Base-by-base conservation (phyloP, 2,329 filamentous ascomycete genomes). In the Mycosphaerella arachidis region DNA sequence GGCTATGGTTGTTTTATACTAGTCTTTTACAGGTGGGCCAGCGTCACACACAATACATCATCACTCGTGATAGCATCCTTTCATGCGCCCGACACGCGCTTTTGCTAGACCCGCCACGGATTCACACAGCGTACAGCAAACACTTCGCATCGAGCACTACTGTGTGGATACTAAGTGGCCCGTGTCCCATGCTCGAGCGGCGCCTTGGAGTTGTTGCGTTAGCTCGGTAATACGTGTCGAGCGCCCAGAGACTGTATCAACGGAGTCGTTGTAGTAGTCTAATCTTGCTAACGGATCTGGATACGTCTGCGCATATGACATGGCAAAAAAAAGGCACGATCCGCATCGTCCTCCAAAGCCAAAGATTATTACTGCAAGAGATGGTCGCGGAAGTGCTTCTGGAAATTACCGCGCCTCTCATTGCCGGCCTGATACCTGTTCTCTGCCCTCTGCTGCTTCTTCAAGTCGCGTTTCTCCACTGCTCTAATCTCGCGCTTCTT, bases 351-450 rank as follows among this genome's bases (percentile, higher is more conserved):
- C 40, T 43, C 1, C 40, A 43, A 43, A 6, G 8, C n/a, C 40
- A 43, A 18, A 43, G 8, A 64, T 65, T 71, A 64, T 65, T 71
- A 76, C 69, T 76, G 73, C 63, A 76, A 67, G 58, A 75, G 60
- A 55, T 67, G 82, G 71, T 86, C 83, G 74, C 86, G 81, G 81
- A 82, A 89, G 74, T 89, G 86, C 77, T 89, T 89, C 74, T 95
- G 91, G 79, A 83, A 83, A 77, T 97, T 96, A 62, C 79, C 81
- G 69, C 84, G 84, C 78, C 85, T 88, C 71, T 93, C 87, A 70
- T 91, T 82, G 33, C 84, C 83, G 77, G 86, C 89, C 63, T 89
- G 83, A 67, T 87, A 87, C 63, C 82, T 81, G 70, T 68, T 69
- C 60, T 73, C 63, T 30, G 66, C 76, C 59, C 74, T 72, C 65